phyloP scores from a whole-genome alignment of 2,329 filamentous ascomycete genomes.

The Aureobasidium vineae region DNA sequence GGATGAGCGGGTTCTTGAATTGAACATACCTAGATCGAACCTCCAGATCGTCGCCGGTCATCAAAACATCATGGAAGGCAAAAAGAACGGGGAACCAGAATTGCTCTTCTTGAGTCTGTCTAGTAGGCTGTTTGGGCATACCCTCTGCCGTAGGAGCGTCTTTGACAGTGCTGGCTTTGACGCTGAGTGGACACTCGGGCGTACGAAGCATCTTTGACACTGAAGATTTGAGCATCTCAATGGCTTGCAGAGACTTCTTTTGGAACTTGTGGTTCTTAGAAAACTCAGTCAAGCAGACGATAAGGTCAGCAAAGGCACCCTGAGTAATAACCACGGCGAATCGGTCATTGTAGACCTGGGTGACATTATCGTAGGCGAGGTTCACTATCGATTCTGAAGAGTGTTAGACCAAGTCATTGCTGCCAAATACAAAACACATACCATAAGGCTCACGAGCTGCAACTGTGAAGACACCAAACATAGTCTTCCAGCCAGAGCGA shows the following conservation, averaged over 20 bases:
- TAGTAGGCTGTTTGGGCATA: slow-evolving; percentile 62
- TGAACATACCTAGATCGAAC: slow-evolving; percentile 65
- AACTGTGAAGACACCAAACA: slow-evolving; percentile 98
- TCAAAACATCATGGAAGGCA: slow-evolving; percentile 96
- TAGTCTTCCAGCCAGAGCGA: slow-evolving; percentile 95
- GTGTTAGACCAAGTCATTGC: slow-evolving; percentile 21
- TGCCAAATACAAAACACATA: slow-evolving; percentile 39
- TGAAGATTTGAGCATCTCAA: slow-evolving; percentile 90
- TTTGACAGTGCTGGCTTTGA: slow-evolving; percentile 55
- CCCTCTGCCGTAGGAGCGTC: slow-evolving; percentile 51
- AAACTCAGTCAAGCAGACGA: slow-evolving; percentile 96
- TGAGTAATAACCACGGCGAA: slow-evolving; percentile 97
- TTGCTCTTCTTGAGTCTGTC: slow-evolving; percentile 90
- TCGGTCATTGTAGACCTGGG: slow-evolving; percentile 89
- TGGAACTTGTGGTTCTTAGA: slow-evolving; percentile 99
- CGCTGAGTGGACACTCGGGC: slow-evolving; percentile 87
- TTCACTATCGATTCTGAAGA: slow-evolving; percentile 82
- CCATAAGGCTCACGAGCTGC: slow-evolving; percentile 85
- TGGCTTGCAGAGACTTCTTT: slow-evolving; percentile 94
- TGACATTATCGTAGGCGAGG: slow-evolving; percentile 94
- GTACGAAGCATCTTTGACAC: slow-evolving; percentile 94
- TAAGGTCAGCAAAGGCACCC: slow-evolving; percentile 91
- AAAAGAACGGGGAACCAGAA: slow-evolving; percentile 99
- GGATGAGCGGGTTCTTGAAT: not conserved
- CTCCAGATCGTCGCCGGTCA: slow-evolving; percentile 98